Conservation (phyloP, 345 rosid genomes). For the Mercurialis annua region DNA sequence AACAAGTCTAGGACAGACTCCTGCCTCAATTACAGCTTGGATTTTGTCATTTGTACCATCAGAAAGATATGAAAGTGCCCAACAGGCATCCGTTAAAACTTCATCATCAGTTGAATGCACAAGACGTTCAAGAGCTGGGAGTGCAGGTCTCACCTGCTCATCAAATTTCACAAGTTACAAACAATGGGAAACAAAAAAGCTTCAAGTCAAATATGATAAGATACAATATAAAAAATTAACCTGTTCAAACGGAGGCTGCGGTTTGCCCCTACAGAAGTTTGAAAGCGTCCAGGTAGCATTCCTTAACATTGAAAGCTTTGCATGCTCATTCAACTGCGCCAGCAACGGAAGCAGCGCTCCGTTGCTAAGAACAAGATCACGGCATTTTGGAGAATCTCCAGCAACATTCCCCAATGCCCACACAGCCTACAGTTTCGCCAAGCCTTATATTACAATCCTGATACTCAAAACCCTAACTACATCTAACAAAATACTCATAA, state of each 20-base stretch:
- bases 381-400: slow-evolving; percentile 35
- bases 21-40: slow-evolving; percentile 33
- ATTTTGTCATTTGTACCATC: slow-evolving; percentile 34
- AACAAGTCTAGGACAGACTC: slow-evolving; percentile 25
- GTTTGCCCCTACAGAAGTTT: slow-evolving; percentile 36
- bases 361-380: slow-evolving; percentile 31
- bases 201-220: background rate
- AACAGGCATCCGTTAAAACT: slow-evolving; percentile 30
- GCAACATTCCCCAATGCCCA: slow-evolving; percentile 35
- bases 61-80: slow-evolving; percentile 33
- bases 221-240: slow-evolving; percentile 11
- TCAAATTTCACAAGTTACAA: background rate
- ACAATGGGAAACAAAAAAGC: background rate
- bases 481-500: background rate
- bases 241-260: slow-evolving; percentile 31
- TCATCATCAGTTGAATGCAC: slow-evolving; percentile 31
- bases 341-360: slow-evolving; percentile 27
- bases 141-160: slow-evolving; percentile 26
- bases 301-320: slow-evolving; percentile 32
- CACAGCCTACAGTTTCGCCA: slow-evolving; percentile 21
- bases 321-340: slow-evolving; percentile 26
- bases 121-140: slow-evolving; percentile 27
- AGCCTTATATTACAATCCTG: background rate
- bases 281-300: slow-evolving; percentile 35
- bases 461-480: background rate